Evolutionary conservation across 371 early-diverging fungal species (phyloP).

Genomic region (Blastocladiella emersonii): DNA sequence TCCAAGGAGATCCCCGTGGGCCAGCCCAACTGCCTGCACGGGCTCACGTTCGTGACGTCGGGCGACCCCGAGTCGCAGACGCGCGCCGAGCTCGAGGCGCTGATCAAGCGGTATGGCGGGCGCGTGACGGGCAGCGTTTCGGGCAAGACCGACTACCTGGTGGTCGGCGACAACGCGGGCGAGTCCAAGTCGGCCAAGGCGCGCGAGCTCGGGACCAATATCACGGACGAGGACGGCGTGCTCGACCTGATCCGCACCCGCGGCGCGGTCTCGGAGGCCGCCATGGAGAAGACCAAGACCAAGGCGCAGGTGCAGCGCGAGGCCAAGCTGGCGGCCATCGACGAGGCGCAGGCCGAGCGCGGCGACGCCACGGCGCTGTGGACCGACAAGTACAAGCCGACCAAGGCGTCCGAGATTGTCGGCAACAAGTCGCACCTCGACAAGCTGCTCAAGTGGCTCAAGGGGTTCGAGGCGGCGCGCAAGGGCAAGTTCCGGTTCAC

Average conservation of each 20-base stretch:
- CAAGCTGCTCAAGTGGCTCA: constrained; percentile 59
- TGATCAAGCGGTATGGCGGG: constrained; percentile 86
- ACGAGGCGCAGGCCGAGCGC: background rate
- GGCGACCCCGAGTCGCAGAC: constrained; percentile 70
- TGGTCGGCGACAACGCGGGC: constrained; percentile 90
- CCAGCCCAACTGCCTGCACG: constrained; percentile 56
- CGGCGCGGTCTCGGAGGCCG: constrained; percentile 16
- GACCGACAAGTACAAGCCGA: constrained; percentile 96
- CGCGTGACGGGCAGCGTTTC: constrained; percentile 71
- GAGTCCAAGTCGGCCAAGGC: constrained; percentile 80
- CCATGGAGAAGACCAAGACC: background rate
- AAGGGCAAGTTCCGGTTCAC: constrained; percentile 3
- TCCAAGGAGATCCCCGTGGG: constrained; percentile 66
- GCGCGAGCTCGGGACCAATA: constrained; percentile 47
- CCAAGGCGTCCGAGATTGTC: constrained; percentile 60
- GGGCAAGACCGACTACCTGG: constrained; percentile 79
- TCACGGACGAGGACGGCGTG: constrained; percentile 81
- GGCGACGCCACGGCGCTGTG: constrained; percentile 49
- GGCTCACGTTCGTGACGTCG: constrained; percentile 81
- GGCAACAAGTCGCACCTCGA: constrained; percentile 77
- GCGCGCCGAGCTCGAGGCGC: constrained; percentile 59
- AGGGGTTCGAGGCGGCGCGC: constrained; percentile 26
- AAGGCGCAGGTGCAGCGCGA: constrained; percentile 8
- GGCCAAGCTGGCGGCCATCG: constrained; percentile 6
- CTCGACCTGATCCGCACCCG: constrained; percentile 57